Evolutionary conservation across 495 filamentous ascomycete genomes (phyloP), one percentile per base, ranked within the genome.

Genomic region (Delitschia confertaspora): DNA sequence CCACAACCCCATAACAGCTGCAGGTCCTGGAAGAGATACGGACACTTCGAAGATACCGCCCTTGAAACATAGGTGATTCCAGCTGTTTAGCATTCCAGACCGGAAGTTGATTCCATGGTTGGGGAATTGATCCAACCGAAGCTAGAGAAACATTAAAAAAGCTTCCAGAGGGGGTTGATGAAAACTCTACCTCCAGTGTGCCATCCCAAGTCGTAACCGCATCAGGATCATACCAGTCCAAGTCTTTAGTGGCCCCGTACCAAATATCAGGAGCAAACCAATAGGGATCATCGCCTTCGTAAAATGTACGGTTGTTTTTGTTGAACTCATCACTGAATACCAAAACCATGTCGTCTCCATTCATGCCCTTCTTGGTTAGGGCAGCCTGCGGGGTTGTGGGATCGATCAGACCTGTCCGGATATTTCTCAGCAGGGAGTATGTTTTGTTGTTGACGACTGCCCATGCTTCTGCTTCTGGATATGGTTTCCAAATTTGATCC

Each of bases 311-410:
- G 8, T 80, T 79, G 38, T 75, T 71, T 13, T 62, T 71, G 47
- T 85, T 83, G 58, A 88, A 88, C 55, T 88, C 83, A 42, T 88
- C 83, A 3, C 82, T 86, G 47, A 85, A 88, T 48, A 86, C 80
- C 14, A 88, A 62, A 37, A 78, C 75, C 59, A 74, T 69, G 25
- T 70, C 73, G 42, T 71, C 76, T 6, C 83, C 83, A 54, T 79
- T 68, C 3, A 65, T 53, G 4, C 68, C 61, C 39, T 53, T 78
- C 56, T 76, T 81, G 3, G 69, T 73, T 59, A 61, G 68, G 7
- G 72, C 80, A 6, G 67, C 67, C 17, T 67, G 46, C 7, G 82
- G 83, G 14, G 83, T 88, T 53, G 83, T 78, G 19, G 79, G 80
- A 53, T 87, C 83, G 35, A 87, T 79, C 16, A 85, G 61, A 0